phyloP scores from a whole-genome alignment of 306 rosid species.

The Malus fusca region DNA sequence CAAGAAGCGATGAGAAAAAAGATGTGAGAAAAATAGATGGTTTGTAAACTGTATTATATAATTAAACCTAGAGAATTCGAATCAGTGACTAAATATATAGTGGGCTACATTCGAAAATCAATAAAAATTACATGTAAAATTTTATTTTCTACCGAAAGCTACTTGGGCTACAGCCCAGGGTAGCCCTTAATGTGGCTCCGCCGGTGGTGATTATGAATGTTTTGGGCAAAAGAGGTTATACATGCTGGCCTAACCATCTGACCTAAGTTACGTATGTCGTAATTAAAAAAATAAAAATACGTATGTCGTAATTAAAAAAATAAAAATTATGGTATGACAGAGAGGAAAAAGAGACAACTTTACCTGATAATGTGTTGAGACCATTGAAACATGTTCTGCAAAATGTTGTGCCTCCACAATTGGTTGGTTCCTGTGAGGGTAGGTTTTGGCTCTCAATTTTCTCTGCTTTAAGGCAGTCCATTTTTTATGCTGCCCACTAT shows the following conservation, averaged over 20 bases:
- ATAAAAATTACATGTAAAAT: no score
- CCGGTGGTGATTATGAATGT: background rate
- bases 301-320: background rate
- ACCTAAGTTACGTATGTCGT: background rate
- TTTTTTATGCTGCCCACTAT: background rate
- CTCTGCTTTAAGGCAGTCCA: slow-evolving; percentile 1
- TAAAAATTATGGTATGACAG: background rate
- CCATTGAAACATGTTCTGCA: slow-evolving; percentile 66
- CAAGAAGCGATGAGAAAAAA: no score
- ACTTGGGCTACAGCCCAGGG: no score
- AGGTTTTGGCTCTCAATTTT: slow-evolving; percentile 50
- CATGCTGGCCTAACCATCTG: background rate
- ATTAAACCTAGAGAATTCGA: no score
- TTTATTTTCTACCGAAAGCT: no score
- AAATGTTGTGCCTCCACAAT: slow-evolving; percentile 47
- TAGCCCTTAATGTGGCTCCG: no score
- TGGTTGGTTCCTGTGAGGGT: slow-evolving; percentile 8
- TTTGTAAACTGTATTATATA: no score
- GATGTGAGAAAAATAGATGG: no score
- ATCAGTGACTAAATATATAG: no score
- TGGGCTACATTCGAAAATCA: no score
- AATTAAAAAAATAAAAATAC: background rate
- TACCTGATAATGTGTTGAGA: slow-evolving; percentile 56
- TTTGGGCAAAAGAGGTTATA: no score
- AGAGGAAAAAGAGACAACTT: background rate